A percentile compares a stretch with the other conserved stretches of the same genome.
These are phyloP conservation scores for Fusarium circinatum DNA, from an alignment of 2,329 filamentous ascomycete genomes.

Conservation along the genomic window DNA sequence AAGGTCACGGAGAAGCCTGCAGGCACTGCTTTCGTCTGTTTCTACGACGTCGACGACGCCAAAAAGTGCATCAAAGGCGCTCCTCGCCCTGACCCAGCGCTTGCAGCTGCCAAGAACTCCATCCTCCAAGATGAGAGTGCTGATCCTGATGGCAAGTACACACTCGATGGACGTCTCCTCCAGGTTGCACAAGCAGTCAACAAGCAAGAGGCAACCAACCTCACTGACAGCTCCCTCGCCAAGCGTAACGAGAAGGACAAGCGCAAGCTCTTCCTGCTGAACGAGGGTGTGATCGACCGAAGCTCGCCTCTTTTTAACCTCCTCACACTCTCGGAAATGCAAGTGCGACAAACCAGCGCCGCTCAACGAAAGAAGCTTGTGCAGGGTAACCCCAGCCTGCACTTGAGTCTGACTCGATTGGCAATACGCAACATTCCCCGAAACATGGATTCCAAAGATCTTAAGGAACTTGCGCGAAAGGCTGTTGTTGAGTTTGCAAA, in stretches of 20 bases:
- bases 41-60: slow-evolving; percentile 80
- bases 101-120: slow-evolving; percentile 74
- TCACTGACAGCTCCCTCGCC: slow-evolving; percentile 75
- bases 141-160: slow-evolving; percentile 87
- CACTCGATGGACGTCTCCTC: slow-evolving; percentile 87
- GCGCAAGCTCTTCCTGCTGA: slow-evolving; percentile 85
- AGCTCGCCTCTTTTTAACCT: slow-evolving; percentile 80
- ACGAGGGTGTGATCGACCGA: slow-evolving; percentile 84
- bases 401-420: slow-evolving; percentile 88
- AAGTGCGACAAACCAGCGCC: slow-evolving; percentile 87
- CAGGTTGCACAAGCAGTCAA: slow-evolving; percentile 87
- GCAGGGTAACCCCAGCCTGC: slow-evolving; percentile 87
- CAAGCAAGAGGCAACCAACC: slow-evolving; percentile 79
- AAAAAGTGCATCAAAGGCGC: slow-evolving; percentile 79
- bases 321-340: slow-evolving; percentile 81
- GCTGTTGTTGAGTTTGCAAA: slow-evolving; percentile 94
- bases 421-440: slow-evolving; percentile 92
- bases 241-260: slow-evolving; percentile 82
- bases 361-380: slow-evolving; percentile 91
- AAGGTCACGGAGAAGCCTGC: slow-evolving; percentile 84
- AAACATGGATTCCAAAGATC: slow-evolving; percentile 82
- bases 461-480: slow-evolving; percentile 90
- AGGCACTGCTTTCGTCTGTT: slow-evolving; percentile 95
- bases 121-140: slow-evolving; percentile 87
- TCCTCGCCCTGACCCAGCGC: slow-evolving; percentile 64